Conservation (phyloP, 768 basidiomycete species). For the Boletus speciosus region DNA sequence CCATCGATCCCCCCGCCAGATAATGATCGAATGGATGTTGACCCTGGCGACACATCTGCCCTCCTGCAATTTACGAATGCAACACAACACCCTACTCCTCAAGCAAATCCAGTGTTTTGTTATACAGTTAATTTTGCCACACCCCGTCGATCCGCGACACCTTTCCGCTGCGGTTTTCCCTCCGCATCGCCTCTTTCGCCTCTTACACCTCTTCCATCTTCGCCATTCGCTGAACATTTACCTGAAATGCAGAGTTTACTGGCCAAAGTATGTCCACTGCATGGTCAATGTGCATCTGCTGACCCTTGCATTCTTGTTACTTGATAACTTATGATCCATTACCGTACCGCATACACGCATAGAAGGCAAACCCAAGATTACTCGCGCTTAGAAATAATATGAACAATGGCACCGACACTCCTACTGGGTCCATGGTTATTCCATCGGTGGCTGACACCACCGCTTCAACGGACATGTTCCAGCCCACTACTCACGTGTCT, state of each 20-base stretch:
- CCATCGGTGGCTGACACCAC: not conserved
- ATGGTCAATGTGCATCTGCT: not conserved
- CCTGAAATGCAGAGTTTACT: slow-evolving; percentile 13
- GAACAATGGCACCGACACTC: not conserved
- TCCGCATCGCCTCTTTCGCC: slow-evolving; percentile 35
- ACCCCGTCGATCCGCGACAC: slow-evolving; percentile 12
- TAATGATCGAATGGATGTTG: slow-evolving; percentile 25
- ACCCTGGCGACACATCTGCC: slow-evolving; percentile 11
- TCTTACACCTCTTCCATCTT: slow-evolving; percentile 51
- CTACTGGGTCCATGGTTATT: not conserved
- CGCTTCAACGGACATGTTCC: slow-evolving; percentile 1
- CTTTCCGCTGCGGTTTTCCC: not conserved
- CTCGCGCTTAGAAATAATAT: not conserved
- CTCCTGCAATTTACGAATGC: slow-evolving; percentile 25
- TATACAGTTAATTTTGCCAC: slow-evolving; percentile 31
- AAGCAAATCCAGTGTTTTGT: slow-evolving; percentile 9
- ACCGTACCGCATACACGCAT: not conserved
- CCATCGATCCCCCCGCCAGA: slow-evolving; percentile 21
- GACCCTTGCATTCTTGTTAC: not conserved
- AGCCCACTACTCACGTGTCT: not conserved
- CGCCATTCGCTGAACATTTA: slow-evolving; percentile 31
- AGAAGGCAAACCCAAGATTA: slow-evolving; percentile 2
- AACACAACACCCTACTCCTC: slow-evolving; percentile 5
- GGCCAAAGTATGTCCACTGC: slow-evolving; percentile 16
- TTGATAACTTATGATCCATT: not conserved